Evolutionary conservation across 148 eudicot species (phyloP).

Genomic region (Vaccinium macrocarpon): DNA sequence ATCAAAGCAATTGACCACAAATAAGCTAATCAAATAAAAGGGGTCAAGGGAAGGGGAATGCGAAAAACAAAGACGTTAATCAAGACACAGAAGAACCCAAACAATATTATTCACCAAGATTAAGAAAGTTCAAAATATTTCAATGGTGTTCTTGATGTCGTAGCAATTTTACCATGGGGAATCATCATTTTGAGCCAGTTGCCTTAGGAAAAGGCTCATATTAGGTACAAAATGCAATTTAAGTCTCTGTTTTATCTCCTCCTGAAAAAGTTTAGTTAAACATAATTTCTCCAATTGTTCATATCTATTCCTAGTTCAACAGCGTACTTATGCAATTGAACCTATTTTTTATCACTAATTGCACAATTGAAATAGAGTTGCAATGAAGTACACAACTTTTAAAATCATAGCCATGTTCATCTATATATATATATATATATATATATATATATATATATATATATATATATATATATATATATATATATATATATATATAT

Average conservation of each 20-base stretch:
- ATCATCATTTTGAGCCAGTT: background rate
- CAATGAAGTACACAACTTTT: no score
- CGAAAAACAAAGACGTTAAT: background rate
- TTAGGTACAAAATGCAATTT: background rate
- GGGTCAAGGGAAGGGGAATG: background rate
- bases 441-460: no score
- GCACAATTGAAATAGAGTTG: no score
- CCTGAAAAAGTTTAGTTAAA: no score
- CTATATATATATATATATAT: no score
- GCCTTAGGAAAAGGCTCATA: background rate
- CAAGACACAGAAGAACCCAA: background rate
- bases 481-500: no score
- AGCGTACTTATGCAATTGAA: no score
- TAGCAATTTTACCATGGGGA: background rate
- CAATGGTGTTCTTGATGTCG: background rate
- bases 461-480: no score
- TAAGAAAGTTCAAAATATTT: background rate
- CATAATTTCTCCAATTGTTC: no score
- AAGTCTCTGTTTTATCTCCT: background rate
- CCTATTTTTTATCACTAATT: no score
- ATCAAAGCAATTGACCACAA: constrained; percentile 1
- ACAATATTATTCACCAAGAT: background rate
- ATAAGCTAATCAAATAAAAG: background rate
- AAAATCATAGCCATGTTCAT: no score
- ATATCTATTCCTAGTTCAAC: no score